Conservation (phyloP, 208 protist species). For the Polymyxa betae region DNA sequence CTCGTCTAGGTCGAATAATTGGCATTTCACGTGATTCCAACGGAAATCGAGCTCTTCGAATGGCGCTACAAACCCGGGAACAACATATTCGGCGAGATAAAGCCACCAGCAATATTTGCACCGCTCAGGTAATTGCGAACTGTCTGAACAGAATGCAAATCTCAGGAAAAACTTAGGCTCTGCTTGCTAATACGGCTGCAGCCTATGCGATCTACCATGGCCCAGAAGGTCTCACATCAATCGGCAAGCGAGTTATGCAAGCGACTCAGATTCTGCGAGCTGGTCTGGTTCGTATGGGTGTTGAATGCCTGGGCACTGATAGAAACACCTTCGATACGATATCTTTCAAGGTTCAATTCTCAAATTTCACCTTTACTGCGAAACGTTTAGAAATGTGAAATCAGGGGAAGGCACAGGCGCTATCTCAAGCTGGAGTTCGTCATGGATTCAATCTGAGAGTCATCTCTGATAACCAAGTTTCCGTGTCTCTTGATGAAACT, state of each 20-base stretch:
- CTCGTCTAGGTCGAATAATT: conserved; percentile 92
- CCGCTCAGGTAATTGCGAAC: conserved; percentile 72
- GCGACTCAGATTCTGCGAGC: conserved; percentile 79
- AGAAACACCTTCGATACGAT: conserved; percentile 55
- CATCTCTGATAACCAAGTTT: neutral
- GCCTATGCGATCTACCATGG: conserved; percentile 97
- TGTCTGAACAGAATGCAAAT: neutral
- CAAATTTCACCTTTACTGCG: neutral
- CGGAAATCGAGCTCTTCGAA: conserved; percentile 82
- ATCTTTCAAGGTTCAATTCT: neutral
- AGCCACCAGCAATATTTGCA: conserved; percentile 93
- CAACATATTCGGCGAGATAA: conserved; percentile 96
- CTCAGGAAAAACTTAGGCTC: conserved; percentile 76
- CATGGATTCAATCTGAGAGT: conserved; percentile 12
- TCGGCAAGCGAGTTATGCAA: conserved; percentile 84
- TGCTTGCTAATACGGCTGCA: conserved; percentile 92
- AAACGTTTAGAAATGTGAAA: neutral
- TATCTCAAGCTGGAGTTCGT: neutral
- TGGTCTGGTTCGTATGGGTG: conserved; percentile 81
- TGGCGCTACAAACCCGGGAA: conserved; percentile 96
- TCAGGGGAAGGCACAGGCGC: neutral
- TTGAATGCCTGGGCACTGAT: neutral
- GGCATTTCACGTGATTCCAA: conserved; percentile 87
- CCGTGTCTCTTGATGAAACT: conserved; percentile 14
- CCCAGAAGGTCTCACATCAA: conserved; percentile 85